Evolutionary conservation across 805 yeast genomes (phyloP).

Genomic region (Candida quercuum): DNA sequence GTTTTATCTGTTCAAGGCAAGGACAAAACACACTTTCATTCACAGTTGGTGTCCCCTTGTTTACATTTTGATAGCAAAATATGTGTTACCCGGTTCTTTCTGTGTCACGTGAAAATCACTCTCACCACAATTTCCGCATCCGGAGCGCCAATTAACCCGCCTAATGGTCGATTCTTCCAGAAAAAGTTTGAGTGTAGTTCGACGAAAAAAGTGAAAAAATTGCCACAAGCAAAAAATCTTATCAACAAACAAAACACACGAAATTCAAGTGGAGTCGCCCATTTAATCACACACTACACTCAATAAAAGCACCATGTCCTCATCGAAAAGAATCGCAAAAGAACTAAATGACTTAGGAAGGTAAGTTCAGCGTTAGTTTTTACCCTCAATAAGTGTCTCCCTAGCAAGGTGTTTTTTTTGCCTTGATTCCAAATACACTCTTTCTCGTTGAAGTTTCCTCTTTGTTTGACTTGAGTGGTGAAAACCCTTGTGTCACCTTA

Average conservation of each 20-base stretch:
- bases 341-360: constrained; percentile 93
- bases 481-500: too few species aligned
- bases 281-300: neutral
- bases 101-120: neutral
- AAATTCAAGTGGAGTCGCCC: neutral
- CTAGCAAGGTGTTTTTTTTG: too few species aligned
- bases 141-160: neutral
- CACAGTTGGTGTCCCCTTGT: too few species aligned
- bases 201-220: neutral
- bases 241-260: neutral
- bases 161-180: constrained; percentile 1
- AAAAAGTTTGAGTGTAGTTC: neutral
- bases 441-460: neutral
- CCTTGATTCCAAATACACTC: neutral
- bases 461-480: too few species aligned
- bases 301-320: constrained; percentile 44
- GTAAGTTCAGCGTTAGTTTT: constrained; percentile 42
- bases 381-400: constrained; percentile 1
- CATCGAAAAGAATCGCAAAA: constrained; percentile 91
- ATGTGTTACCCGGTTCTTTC: neutral
- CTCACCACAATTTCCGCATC: neutral
- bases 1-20: too few species aligned
- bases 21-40: too few species aligned
- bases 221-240: neutral
- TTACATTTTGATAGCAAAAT: neutral